Evolutionary conservation across 192 early-diverging fungal genomes (phyloP), one percentile per base, ranked within the genome.

Genomic region (Coemansia aciculifera): DNA sequence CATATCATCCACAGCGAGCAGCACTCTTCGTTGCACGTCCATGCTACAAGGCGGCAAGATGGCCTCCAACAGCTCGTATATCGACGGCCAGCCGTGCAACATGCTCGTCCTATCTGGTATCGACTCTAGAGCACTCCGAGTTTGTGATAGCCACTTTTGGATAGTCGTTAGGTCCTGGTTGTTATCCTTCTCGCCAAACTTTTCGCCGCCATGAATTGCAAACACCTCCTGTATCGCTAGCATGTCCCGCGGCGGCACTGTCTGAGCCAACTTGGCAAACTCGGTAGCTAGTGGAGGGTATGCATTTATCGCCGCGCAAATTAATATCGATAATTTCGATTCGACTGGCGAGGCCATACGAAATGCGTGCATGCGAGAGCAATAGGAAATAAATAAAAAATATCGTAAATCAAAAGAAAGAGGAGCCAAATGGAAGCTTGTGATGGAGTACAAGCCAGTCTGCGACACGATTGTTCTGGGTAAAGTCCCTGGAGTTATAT

Each of bases 131-230:
- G 31, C 29, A 11, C 49, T 39, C 37, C 24, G 19, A n/a, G 3
- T 3, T n/a, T 51, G 42, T 3, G 52, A 5, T 24, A 72, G 56
- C 78, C 78, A 81, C 23, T 40, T 11, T 1, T 62, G 59, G 13
- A 81, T 52, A 6, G 69, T 38, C 1, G 29, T 19, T 0, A 81
- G 67, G 24, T 81, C 79, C 11, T 44, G 34, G 5, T 56, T 60
- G 63, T 73, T 76, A 74, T 81, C 79, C 56, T 59, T 72, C 32
- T 81, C 79, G 62, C 79, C 79, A 64, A 81, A 81, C 63, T 71
- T 39, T n/a, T 75, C 74, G 61, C 79, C 74, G 0, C 74, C 71
- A 19, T 75, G 79, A 17, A 11, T n/a, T 24, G 40, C 56, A 2
- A 81, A 49, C 19, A 76, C 68, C 10, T 61, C 62, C 1, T 49